phyloP scores from a whole-genome alignment of 2,329 filamentous ascomycete species.

The Alternaria postmessia region DNA sequence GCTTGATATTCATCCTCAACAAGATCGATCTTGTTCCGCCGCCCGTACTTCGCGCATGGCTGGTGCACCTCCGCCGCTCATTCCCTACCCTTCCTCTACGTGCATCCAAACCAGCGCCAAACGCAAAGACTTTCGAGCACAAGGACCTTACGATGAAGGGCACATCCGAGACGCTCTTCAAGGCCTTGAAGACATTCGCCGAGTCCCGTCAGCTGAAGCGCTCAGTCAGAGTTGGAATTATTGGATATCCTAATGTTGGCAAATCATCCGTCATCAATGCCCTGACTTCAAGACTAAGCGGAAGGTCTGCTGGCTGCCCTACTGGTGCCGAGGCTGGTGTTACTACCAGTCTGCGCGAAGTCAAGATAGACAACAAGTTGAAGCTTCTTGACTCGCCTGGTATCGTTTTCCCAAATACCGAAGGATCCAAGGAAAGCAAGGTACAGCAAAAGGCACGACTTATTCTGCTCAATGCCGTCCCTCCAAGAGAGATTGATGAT shows the following conservation, averaged over 20 bases:
- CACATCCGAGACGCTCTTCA: conserved; percentile 85
- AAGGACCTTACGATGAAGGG: conserved; percentile 85
- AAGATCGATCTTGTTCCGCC: conserved; percentile 93
- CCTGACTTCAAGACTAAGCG: conserved; percentile 77
- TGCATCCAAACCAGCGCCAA: conserved; percentile 81
- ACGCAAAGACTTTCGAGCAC: conserved; percentile 92
- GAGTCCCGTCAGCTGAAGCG: conserved; percentile 85
- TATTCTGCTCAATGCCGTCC: conserved; percentile 87
- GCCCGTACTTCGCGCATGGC: conserved; percentile 82
- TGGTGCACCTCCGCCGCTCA: conserved; percentile 82
- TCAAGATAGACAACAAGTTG: conserved; percentile 94
- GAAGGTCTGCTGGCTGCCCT: conserved; percentile 76
- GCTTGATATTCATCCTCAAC: conserved; percentile 90
- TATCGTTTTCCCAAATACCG: conserved; percentile 83
- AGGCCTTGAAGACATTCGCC: conserved; percentile 87
- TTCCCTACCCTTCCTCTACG: conserved; percentile 92
- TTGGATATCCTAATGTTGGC: conserved; percentile 94
- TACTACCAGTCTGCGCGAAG: conserved; percentile 84
- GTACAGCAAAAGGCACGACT: conserved; percentile 82
- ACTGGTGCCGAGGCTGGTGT: conserved; percentile 92
- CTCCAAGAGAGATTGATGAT: conserved; percentile 92
- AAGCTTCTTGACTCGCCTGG: conserved; percentile 93
- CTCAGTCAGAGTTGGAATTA: conserved; percentile 88
- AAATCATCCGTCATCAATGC: conserved; percentile 98
- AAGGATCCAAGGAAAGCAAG: conserved; percentile 58